phyloP scores from a whole-genome alignment of 108 stramenopile genomes.

The Seminavis robusta region DNA sequence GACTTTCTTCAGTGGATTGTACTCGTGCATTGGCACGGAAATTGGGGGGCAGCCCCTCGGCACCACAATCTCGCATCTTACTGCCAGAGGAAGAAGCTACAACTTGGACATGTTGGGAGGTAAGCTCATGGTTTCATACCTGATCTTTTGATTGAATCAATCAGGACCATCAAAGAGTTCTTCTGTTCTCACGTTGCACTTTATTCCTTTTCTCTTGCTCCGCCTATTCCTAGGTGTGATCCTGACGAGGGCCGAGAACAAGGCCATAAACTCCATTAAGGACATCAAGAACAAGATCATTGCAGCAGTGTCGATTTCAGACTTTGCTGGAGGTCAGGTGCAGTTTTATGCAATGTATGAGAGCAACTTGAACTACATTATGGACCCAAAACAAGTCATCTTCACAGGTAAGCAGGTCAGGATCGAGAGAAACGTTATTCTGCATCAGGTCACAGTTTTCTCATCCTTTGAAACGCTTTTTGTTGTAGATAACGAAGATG shows the following conservation, averaged over 20 bases:
- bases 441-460: no score
- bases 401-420: slow-evolving; percentile 8
- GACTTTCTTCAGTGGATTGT: no score
- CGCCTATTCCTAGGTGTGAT: no score
- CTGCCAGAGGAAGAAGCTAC: not conserved
- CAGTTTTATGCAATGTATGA: slow-evolving; percentile 7
- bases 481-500: slow-evolving; percentile 8
- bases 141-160: no score
- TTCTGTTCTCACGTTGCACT: no score
- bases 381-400: slow-evolving; percentile 11
- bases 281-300: slow-evolving; percentile 1
- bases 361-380: slow-evolving; percentile 5
- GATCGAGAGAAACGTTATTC: no score
- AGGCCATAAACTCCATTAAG: not conserved
- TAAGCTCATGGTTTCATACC: no score
- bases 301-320: slow-evolving; percentile 8
- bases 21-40: slow-evolving; percentile 6
- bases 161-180: no score
- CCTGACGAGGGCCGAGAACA: not conserved
- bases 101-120: not conserved
- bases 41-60: not conserved
- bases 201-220: no score
- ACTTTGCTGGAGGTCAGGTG: slow-evolving; percentile 13
- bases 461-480: no score
- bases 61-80: not conserved